phyloP scores from a whole-genome alignment of 1,284 basidiomycete genomes.

The Sporisorium exsertum region DNA sequence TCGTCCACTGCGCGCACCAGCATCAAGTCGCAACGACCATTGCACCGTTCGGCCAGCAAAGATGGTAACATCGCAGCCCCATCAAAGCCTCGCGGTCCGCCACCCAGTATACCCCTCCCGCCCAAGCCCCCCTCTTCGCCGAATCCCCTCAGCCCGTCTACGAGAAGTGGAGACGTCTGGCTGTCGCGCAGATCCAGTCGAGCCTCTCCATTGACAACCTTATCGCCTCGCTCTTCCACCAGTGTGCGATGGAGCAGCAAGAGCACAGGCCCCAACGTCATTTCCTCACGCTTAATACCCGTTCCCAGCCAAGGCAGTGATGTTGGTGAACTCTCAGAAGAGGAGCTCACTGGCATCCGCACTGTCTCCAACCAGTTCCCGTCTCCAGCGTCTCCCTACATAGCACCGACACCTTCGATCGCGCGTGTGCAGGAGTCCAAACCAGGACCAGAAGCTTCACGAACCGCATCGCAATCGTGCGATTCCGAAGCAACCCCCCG shows the following conservation, averaged over 20 bases:
- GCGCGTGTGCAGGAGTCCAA: neutral
- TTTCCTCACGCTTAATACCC: slow-evolving; percentile 3
- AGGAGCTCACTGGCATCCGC: slow-evolving; percentile 37
- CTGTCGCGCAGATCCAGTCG: slow-evolving; percentile 22
- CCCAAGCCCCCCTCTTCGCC: slow-evolving; percentile 23
- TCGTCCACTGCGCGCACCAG: slow-evolving; percentile 6
- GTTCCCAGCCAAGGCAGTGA: slow-evolving; percentile 10
- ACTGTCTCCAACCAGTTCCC: slow-evolving; percentile 29
- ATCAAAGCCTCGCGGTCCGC: slow-evolving; percentile 29
- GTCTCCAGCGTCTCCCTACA: slow-evolving; percentile 11
- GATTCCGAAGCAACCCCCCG: neutral
- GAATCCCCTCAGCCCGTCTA: slow-evolving; percentile 1
- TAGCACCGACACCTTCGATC: neutral
- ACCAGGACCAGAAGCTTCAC: neutral
- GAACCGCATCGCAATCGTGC: neutral
- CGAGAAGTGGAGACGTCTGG: neutral
- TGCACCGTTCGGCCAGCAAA: neutral
- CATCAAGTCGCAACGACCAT: slow-evolving; percentile 6
- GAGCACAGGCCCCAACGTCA: neutral
- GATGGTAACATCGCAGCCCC: neutral
- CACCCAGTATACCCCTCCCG: slow-evolving; percentile 36
- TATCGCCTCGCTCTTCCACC: slow-evolving; percentile 18
- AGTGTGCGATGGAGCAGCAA: slow-evolving; percentile 12
- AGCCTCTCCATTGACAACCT: slow-evolving; percentile 12
- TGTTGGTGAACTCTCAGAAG: slow-evolving; percentile 13